Percentiles rank a stretch among this genome's conserved stretches.
phyloP scores from a whole-genome alignment of 2,329 filamentous ascomycete species.

The Tricladium varicosporioides region DNA sequence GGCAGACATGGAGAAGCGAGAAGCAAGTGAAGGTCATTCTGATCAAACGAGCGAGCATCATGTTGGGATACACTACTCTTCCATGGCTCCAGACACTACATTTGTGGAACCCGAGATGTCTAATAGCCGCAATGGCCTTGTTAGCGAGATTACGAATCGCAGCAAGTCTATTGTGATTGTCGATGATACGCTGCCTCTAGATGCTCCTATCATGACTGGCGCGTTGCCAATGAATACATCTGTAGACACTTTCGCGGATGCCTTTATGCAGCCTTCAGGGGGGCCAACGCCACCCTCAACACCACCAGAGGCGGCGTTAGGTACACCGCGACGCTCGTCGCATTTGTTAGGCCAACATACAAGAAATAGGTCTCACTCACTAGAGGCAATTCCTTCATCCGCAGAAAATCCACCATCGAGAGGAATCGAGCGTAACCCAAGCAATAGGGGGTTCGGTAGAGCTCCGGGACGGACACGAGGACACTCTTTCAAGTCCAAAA shows the following conservation, averaged over 20 bases:
- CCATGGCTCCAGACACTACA: slow-evolving; percentile 26
- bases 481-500: slow-evolving; percentile 43
- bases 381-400: slow-evolving; percentile 32
- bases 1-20: slow-evolving; percentile 34
- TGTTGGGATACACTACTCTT: slow-evolving; percentile 23
- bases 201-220: slow-evolving; percentile 51
- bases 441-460: slow-evolving; percentile 21
- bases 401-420: slow-evolving; percentile 24
- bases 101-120: slow-evolving; percentile 17
- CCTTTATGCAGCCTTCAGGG: slow-evolving; percentile 46
- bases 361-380: slow-evolving; percentile 34
- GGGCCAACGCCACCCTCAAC: slow-evolving; percentile 62
- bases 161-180: slow-evolving; percentile 91
- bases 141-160: slow-evolving; percentile 56
- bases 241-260: slow-evolving; percentile 52
- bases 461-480: slow-evolving; percentile 20
- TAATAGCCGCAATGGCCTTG: slow-evolving; percentile 12
- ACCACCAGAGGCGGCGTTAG: slow-evolving; percentile 46
- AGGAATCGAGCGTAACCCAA: slow-evolving; percentile 25
- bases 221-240: slow-evolving; percentile 42
- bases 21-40: slow-evolving; percentile 27
- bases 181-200: slow-evolving; percentile 46
- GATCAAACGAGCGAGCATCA: slow-evolving; percentile 16
- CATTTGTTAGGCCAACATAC: slow-evolving; percentile 48
- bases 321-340: slow-evolving; percentile 54